These are phyloP conservation scores for Bryum argenteum DNA, from an alignment of 225 moss, liverwort and hornwort genomes.

Conservation along the genomic window DNA sequence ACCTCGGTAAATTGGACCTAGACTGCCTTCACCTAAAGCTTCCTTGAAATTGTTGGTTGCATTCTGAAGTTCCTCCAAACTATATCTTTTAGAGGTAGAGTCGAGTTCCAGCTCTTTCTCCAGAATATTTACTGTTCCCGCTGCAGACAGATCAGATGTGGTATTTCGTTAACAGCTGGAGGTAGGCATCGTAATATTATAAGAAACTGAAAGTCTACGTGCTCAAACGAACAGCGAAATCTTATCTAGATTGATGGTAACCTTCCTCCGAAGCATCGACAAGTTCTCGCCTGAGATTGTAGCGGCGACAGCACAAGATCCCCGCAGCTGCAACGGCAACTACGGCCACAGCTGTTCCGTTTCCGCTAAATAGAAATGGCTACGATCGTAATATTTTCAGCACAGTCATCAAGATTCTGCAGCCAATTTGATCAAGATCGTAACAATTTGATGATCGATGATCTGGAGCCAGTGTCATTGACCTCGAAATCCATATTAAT, in stretches of 20 bases:
- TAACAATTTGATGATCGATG: background rate
- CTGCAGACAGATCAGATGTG: slow-evolving; percentile 36
- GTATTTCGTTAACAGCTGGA: slow-evolving; percentile 4
- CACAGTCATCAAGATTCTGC: slow-evolving; percentile 28
- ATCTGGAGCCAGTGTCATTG: background rate
- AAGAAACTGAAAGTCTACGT: background rate
- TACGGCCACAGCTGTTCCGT: slow-evolving; percentile 37
- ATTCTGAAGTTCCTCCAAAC: slow-evolving; percentile 58
- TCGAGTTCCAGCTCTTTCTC: slow-evolving; percentile 40
- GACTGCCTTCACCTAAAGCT: slow-evolving; percentile 57
- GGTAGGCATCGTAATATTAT: background rate
- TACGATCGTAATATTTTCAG: slow-evolving; percentile 19
- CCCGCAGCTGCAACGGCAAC: slow-evolving; percentile 29
- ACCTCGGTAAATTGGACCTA: slow-evolving; percentile 70
- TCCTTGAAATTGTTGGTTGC: slow-evolving; percentile 68
- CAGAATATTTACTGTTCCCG: slow-evolving; percentile 50
- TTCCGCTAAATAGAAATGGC: too few species aligned
- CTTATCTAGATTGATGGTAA: slow-evolving; percentile 2
- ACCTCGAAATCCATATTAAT: slow-evolving; percentile 11
- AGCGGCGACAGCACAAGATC: slow-evolving; percentile 39
- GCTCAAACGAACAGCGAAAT: background rate
- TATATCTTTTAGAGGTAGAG: slow-evolving; percentile 39
- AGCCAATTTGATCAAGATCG: too few species aligned
- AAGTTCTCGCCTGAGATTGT: slow-evolving; percentile 43
- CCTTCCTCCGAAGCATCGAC: slow-evolving; percentile 57